A percentile compares a stretch with the other conserved stretches of the same genome.
Conservation (phyloP, 352 stramenopile genomes). For the Thalassiosira exigua region DNA sequence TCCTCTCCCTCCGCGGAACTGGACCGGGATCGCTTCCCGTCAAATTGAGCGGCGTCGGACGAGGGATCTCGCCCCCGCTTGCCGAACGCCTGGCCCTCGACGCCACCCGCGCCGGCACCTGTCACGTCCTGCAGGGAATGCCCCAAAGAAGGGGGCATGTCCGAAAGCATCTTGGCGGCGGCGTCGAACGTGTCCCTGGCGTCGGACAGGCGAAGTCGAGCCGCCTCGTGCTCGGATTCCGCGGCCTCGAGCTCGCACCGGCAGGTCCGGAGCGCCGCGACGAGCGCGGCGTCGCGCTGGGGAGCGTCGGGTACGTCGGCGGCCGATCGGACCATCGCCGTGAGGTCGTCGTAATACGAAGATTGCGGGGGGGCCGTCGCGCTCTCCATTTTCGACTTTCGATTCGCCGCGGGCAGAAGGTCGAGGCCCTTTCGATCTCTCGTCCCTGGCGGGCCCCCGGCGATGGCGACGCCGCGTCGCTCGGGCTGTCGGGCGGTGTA, state of each 20-base stretch:
- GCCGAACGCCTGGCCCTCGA: background rate
- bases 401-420: no score
- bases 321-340: conserved; percentile 25
- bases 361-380: no score
- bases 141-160: background rate
- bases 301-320: conserved; percentile 1
- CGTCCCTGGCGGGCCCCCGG: no score
- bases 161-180: conserved; percentile 17
- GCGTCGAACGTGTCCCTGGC: conserved; percentile 29
- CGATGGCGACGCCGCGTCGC: no score
- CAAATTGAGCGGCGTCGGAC: no score
- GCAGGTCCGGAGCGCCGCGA: conserved; percentile 31
- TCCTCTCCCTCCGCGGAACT: no score
- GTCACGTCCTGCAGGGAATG: background rate
- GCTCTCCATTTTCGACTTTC: no score
- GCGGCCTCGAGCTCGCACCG: conserved; percentile 32
- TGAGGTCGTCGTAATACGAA: conserved; percentile 20
- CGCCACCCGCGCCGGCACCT: background rate
- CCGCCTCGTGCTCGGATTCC: conserved; percentile 4
- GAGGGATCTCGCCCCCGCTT: background rate
- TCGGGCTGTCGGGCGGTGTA: no score
- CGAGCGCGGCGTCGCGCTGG: conserved; percentile 31
- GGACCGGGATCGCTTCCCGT: no score
- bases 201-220: conserved; percentile 7
- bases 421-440: no score